A percentile compares a stretch with the other conserved stretches of the same genome.
phyloP scores from a whole-genome alignment of 2,329 filamentous ascomycete genomes.

The Penicillium sp. region DNA sequence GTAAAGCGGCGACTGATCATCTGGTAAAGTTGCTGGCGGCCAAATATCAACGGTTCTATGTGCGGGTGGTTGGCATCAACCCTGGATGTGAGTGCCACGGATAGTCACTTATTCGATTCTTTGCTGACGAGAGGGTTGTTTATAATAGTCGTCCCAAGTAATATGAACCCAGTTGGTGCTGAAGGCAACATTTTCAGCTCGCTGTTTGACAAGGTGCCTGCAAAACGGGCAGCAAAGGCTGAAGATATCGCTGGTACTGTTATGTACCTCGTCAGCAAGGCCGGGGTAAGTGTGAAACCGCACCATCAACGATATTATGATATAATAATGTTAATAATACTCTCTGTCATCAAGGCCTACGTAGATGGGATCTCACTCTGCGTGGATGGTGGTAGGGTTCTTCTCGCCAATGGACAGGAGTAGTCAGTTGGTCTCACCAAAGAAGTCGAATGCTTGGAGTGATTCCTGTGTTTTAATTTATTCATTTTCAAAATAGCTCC shows the following conservation, averaged over 20 bases:
- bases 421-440: constrained; percentile 3
- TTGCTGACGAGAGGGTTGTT: constrained; percentile 2
- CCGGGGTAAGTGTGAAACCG: constrained; percentile 30
- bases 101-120: constrained; percentile 14
- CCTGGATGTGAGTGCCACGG: constrained; percentile 35
- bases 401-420: constrained; percentile 40
- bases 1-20: constrained; percentile 53
- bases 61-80: constrained; percentile 43
- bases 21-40: constrained; percentile 47
- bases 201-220: constrained; percentile 40
- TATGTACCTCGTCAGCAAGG: constrained; percentile 40
- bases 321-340: background rate
- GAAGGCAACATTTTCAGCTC: constrained; percentile 40
- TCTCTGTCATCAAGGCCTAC: constrained; percentile 28
- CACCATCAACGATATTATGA: background rate
- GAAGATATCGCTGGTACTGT: constrained; percentile 44
- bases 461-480: no score
- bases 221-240: constrained; percentile 34
- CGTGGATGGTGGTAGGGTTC: constrained; percentile 38
- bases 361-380: constrained; percentile 38
- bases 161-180: constrained; percentile 43
- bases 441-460: no score
- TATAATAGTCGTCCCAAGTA: constrained; percentile 38
- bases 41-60: constrained; percentile 46
- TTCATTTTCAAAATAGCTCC: background rate